Conservation (phyloP, 2,329 filamentous ascomycete genomes). For the Xylariales sp. region DNA sequence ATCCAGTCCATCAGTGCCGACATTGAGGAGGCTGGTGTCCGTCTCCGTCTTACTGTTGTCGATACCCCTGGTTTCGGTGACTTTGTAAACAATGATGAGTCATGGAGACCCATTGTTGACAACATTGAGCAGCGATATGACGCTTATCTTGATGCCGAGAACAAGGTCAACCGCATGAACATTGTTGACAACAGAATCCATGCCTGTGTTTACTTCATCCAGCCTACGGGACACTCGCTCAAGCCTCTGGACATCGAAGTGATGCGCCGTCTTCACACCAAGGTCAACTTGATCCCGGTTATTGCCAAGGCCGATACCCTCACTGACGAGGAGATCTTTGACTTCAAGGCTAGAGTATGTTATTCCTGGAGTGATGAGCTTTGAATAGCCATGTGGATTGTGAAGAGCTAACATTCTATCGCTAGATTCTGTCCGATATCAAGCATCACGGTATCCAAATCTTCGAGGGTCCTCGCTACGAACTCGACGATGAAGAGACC, state of each 20-base stretch:
- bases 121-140: slow-evolving; percentile 99
- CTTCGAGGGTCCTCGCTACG: slow-evolving; percentile 97
- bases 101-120: slow-evolving; percentile 97
- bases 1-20: slow-evolving; percentile 94
- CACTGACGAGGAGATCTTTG: slow-evolving; percentile 90
- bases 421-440: slow-evolving; percentile 91
- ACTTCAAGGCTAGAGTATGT: slow-evolving; percentile 96
- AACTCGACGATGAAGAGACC: slow-evolving; percentile 98
- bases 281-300: slow-evolving; percentile 99
- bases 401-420: slow-evolving; percentile 9
- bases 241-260: slow-evolving; percentile 99
- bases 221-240: slow-evolving; percentile 95
- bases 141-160: slow-evolving; percentile 97
- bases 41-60: slow-evolving; percentile 91
- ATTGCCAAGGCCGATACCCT: slow-evolving; percentile 98
- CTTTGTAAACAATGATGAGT: slow-evolving; percentile 99
- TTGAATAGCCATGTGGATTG: too few relatives aligned
- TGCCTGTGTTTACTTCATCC: slow-evolving; percentile 99
- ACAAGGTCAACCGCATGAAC: slow-evolving; percentile 99
- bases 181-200: slow-evolving; percentile 99
- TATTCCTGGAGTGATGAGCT: too few relatives aligned
- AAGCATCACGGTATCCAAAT: slow-evolving; percentile 97
- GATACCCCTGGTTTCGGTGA: slow-evolving; percentile 98
- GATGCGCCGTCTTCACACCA: slow-evolving; percentile 98
- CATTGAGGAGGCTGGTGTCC: slow-evolving; percentile 97